These are phyloP conservation scores for Colletotrichum agaves DNA, from an alignment of 2,329 filamentous ascomycete species.

Conservation along the genomic window DNA sequence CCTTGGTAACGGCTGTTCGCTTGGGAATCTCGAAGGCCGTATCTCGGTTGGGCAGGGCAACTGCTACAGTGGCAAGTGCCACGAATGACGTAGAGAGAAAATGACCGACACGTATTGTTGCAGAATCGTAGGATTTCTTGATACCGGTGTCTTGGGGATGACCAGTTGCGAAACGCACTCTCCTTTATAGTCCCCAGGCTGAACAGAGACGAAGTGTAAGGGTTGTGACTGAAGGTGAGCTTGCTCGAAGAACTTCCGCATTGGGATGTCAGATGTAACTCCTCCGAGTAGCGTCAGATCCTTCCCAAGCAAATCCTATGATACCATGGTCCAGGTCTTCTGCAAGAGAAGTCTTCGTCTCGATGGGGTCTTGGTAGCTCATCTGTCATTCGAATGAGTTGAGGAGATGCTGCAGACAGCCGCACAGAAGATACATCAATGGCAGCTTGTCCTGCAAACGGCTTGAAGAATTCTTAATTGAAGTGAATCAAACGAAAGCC, in stretches of 20 bases:
- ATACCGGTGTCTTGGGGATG: not conserved
- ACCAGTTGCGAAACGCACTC: not conserved
- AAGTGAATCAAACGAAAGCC: slow-evolving; percentile 47
- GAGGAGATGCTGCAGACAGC: too few species aligned
- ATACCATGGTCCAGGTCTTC: too few species aligned
- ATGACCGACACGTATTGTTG: not conserved
- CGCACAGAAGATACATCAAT: too few species aligned
- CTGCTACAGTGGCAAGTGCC: not conserved
- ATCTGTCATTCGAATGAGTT: too few species aligned
- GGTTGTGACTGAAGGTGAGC: not conserved
- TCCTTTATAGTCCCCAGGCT: not conserved
- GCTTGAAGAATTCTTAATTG: not conserved
- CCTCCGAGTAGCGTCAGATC: not conserved
- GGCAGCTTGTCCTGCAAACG: too few species aligned
- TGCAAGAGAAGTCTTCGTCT: too few species aligned
- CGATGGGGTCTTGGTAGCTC: too few species aligned
- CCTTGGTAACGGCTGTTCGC: not conserved
- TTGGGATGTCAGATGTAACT: not conserved
- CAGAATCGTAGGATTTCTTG: not conserved
- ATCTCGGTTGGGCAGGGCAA: not conserved
- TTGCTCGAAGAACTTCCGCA: not conserved
- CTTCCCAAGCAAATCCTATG: not conserved
- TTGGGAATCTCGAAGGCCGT: not conserved
- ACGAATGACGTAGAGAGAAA: not conserved
- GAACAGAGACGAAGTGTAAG: not conserved